Evolutionary conservation across 208 protist species (phyloP).

Genomic region (Wallacemonas sp.): DNA sequence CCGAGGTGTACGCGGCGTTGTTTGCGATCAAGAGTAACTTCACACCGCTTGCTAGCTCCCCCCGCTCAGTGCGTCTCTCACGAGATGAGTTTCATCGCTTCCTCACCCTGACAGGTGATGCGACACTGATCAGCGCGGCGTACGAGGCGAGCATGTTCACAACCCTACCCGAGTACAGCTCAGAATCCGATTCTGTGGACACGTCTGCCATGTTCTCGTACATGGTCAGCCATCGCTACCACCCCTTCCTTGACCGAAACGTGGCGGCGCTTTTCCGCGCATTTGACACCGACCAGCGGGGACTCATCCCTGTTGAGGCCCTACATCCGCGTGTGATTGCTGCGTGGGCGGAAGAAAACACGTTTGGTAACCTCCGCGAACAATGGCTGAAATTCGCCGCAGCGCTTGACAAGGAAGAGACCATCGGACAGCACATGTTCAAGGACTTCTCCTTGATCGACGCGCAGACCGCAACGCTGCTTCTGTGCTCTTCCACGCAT

Average conservation of each 20-base stretch:
- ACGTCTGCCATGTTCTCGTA: constrained; percentile 46
- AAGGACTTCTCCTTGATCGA: constrained; percentile 29
- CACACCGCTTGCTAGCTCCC: background rate
- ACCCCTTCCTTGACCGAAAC: constrained; percentile 54
- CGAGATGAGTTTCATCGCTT: constrained; percentile 28
- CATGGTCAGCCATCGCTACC: constrained; percentile 55
- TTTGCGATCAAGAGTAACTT: constrained; percentile 16
- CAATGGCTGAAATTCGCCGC: constrained; percentile 62
- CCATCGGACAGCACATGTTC: constrained; percentile 17
- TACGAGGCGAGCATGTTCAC: constrained; percentile 48
- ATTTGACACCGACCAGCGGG: constrained; percentile 50
- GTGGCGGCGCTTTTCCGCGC: constrained; percentile 56
- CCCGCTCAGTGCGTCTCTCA: background rate
- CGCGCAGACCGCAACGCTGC: constrained; percentile 25
- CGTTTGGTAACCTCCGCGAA: constrained; percentile 65
- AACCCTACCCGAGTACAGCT: constrained; percentile 24
- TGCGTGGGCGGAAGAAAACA: constrained; percentile 62
- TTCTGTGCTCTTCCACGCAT: constrained; percentile 33
- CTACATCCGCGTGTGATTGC: constrained; percentile 36
- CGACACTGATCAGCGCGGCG: constrained; percentile 30
- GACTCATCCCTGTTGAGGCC: constrained; percentile 43
- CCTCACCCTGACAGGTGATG: constrained; percentile 21
- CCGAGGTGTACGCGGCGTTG: constrained; percentile 45
- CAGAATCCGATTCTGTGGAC: constrained; percentile 14
- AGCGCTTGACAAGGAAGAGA: constrained; percentile 30